phyloP scores from a whole-genome alignment of 805 yeast genomes.

The Candida schatavii region DNA sequence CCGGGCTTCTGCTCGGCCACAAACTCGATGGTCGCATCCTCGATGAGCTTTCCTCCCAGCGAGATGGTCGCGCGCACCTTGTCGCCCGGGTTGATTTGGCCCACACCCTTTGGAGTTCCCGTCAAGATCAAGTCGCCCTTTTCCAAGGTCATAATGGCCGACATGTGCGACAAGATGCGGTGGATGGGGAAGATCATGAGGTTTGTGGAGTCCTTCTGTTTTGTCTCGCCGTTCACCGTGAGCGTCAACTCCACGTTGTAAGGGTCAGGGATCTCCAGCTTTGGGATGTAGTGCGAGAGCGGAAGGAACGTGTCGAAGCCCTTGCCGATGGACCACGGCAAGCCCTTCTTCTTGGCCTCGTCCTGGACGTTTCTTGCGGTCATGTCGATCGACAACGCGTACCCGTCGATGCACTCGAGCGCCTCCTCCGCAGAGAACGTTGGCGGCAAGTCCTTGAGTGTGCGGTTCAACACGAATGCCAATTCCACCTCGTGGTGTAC shows the following conservation, averaged over 20 bases:
- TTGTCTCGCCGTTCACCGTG: slow-evolving; percentile 64
- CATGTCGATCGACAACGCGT: slow-evolving; percentile 86
- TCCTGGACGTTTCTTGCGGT: slow-evolving; percentile 96
- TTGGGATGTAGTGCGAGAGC: slow-evolving; percentile 69
- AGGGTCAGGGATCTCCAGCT: slow-evolving; percentile 65
- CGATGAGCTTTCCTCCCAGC: slow-evolving; percentile 55
- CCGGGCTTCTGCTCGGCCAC: slow-evolving; percentile 53
- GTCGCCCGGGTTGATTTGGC: slow-evolving; percentile 78
- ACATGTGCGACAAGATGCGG: slow-evolving; percentile 73
- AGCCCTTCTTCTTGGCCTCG: slow-evolving; percentile 88
- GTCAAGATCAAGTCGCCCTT: slow-evolving; percentile 90
- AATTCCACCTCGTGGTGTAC: slow-evolving; percentile 94
- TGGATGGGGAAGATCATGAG: slow-evolving; percentile 90
- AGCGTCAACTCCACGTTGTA: slow-evolving; percentile 63
- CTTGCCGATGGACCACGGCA: slow-evolving; percentile 96
- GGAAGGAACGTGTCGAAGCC: slow-evolving; percentile 97
- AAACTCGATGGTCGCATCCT: slow-evolving; percentile 46
- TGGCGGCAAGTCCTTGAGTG: slow-evolving; percentile 59
- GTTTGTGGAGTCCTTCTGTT: slow-evolving; percentile 72
- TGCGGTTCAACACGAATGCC: slow-evolving; percentile 70
- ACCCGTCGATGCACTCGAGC: slow-evolving; percentile 75
- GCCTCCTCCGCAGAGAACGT: slow-evolving; percentile 65
- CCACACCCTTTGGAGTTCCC: slow-evolving; percentile 99
- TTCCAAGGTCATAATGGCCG: slow-evolving; percentile 85
- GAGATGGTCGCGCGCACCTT: slow-evolving; percentile 59